Conservation (phyloP, 1,139 yeast species). For the Candida dubliniensis region DNA sequence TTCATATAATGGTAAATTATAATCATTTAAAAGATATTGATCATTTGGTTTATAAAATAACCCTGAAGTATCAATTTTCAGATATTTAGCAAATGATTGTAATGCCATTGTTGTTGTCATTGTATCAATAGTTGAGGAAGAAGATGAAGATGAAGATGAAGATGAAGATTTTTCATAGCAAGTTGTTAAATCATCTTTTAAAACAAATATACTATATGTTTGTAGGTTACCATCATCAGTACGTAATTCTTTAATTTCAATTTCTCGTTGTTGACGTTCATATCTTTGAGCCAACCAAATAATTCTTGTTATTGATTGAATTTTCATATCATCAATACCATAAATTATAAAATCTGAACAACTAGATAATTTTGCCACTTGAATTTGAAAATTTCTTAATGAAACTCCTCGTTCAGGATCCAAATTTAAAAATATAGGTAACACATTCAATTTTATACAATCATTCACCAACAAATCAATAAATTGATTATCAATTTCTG, state of each 20-base stretch:
- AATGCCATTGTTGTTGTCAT: constrained; percentile 5
- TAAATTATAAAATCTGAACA: constrained; percentile 72
- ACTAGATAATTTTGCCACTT: constrained; percentile 66
- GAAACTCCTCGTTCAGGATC: constrained; percentile 72
- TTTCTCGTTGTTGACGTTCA: constrained; percentile 22
- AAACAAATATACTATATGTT: constrained; percentile 19
- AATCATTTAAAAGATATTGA: constrained; percentile 52
- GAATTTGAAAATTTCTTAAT: constrained; percentile 74
- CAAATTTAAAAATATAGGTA: constrained; percentile 55
- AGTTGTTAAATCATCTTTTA: constrained; percentile 10
- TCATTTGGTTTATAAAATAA: constrained; percentile 7
- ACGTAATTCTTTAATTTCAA: background rate
- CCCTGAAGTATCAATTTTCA: constrained; percentile 7
- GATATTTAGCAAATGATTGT: constrained; percentile 8
- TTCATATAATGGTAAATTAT: constrained; percentile 71
- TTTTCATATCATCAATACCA: constrained; percentile 35
- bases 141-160: no score
- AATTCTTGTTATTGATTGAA: constrained; percentile 48
- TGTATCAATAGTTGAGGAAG: background rate
- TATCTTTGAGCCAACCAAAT: constrained; percentile 55
- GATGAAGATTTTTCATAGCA: constrained; percentile 1
- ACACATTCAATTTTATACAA: constrained; percentile 39
- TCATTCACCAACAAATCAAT: constrained; percentile 37
- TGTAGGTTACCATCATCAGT: background rate
- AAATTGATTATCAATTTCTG: constrained; percentile 5